phyloP scores from a whole-genome alignment of 2,329 filamentous ascomycete species.

The Aspergillus quadricinctus region DNA sequence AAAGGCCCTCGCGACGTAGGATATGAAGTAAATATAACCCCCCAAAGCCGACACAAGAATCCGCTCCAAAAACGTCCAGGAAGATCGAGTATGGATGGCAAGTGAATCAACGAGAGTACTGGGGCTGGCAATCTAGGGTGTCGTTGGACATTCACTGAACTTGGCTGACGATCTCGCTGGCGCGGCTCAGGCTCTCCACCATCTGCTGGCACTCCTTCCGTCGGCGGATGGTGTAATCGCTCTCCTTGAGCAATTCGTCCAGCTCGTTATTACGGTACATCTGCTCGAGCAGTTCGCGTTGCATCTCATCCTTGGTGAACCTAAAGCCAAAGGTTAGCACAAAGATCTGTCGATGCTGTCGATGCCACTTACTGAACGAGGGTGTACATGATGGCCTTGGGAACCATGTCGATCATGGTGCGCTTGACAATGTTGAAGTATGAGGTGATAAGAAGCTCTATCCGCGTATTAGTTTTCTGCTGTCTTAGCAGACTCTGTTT shows the following conservation, averaged over 20 bases:
- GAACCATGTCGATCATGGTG: conserved; percentile 99
- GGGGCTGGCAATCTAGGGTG: not conserved
- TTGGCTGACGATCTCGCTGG: conserved; percentile 91
- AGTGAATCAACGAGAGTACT: conserved; percentile 12
- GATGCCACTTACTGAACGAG: conserved; percentile 74
- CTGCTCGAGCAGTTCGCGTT: conserved; percentile 90
- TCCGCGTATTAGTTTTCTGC: conserved; percentile 11
- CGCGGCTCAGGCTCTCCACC: conserved; percentile 87
- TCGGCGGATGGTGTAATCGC: conserved; percentile 89
- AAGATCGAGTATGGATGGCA: conserved; percentile 11
- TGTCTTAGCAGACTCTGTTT: no score
- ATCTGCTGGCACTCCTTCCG: conserved; percentile 99
- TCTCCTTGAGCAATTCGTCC: conserved; percentile 94
- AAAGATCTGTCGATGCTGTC: no score
- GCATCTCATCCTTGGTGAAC: conserved; percentile 97
- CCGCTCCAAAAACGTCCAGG: conserved; percentile 11
- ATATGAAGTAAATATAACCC: conserved; percentile 13
- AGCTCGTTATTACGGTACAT: conserved; percentile 91
- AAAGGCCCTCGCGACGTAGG: conserved; percentile 10
- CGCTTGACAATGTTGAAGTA: conserved; percentile 98
- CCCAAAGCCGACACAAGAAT: conserved; percentile 4
- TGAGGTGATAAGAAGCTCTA: conserved; percentile 89
- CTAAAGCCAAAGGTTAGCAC: conserved; percentile 42
- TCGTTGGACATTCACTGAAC: conserved; percentile 47
- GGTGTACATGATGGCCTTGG: conserved; percentile 97